phyloP scores from a whole-genome alignment of 2,329 filamentous ascomycete genomes.

The Calonectria honghensis region DNA sequence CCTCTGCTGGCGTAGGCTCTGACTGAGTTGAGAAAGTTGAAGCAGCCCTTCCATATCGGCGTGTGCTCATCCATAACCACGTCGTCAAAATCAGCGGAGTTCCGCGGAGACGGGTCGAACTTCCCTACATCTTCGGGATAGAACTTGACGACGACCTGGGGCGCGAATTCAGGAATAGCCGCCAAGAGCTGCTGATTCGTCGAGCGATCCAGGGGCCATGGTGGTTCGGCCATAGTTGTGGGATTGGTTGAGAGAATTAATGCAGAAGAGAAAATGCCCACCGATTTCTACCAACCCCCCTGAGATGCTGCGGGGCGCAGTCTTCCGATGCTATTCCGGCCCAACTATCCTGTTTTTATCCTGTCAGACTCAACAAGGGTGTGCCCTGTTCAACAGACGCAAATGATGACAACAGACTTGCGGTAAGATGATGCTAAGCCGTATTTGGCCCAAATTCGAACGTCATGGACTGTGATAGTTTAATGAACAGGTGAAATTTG shows the following conservation, averaged over 20 bases:
- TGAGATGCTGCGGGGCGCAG: slow-evolving; percentile 18
- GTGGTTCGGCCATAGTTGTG: slow-evolving; percentile 23
- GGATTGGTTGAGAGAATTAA: slow-evolving; percentile 29
- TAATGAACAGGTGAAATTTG: not conserved
- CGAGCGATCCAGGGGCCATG: slow-evolving; percentile 10
- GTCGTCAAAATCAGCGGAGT: slow-evolving; percentile 11
- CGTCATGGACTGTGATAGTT: not conserved
- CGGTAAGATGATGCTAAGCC: not conserved
- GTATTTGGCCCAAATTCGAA: not conserved
- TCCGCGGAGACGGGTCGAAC: slow-evolving; percentile 7
- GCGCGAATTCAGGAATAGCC: slow-evolving; percentile 16
- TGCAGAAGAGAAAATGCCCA: slow-evolving; percentile 25
- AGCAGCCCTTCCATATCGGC: slow-evolving; percentile 17
- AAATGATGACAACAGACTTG: not conserved
- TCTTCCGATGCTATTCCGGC: slow-evolving; percentile 23
- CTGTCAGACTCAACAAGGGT: slow-evolving; percentile 10
- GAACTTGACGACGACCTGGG: slow-evolving; percentile 16
- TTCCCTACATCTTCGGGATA: slow-evolving; percentile 22
- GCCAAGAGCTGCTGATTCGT: slow-evolving; percentile 20
- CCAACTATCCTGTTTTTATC: slow-evolving; percentile 28
- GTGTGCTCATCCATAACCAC: slow-evolving; percentile 1
- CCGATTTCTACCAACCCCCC: slow-evolving; percentile 20
- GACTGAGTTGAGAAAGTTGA: slow-evolving; percentile 21
- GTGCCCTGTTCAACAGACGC: slow-evolving; percentile 16
- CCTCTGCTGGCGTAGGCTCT: slow-evolving; percentile 13